Conservation (phyloP, 805 yeast species). For the Starmerella sp. region DNA sequence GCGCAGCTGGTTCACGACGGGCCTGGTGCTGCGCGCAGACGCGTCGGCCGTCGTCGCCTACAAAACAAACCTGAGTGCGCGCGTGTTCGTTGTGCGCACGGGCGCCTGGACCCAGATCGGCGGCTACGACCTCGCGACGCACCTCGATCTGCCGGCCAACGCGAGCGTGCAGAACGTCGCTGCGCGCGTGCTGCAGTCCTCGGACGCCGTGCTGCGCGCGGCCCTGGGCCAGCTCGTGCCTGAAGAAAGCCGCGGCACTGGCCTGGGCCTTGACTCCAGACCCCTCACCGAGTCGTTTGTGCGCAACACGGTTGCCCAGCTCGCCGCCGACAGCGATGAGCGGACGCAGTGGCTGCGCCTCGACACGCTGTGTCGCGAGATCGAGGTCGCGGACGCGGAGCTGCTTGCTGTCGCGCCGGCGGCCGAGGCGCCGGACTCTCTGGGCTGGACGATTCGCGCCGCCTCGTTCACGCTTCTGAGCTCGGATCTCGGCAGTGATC, state of each 20-base stretch:
- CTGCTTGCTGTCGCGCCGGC: constrained; percentile 38
- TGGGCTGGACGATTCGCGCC: constrained; percentile 17
- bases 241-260: neutral
- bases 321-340: constrained; percentile 22
- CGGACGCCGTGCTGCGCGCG: neutral
- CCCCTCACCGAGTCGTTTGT: neutral
- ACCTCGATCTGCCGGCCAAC: constrained; percentile 8
- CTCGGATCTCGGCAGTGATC: neutral
- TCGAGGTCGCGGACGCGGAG: constrained; percentile 50
- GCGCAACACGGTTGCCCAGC: neutral
- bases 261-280: neutral
- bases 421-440: neutral
- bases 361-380: constrained; percentile 60
- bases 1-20: constrained; percentile 17
- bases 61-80: constrained; percentile 15
- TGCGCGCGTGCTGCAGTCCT: neutral
- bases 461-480: constrained; percentile 8
- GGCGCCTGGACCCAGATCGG: constrained; percentile 8
- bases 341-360: constrained; percentile 55
- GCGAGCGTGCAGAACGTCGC: neutral
- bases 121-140: constrained; percentile 2
- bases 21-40: constrained; percentile 1
- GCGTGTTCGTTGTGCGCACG: constrained; percentile 1
- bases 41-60: constrained; percentile 14
- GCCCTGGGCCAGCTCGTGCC: constrained; percentile 1